Conservation (phyloP, 1,139 yeast genomes). For the Geotrichum australiense region DNA sequence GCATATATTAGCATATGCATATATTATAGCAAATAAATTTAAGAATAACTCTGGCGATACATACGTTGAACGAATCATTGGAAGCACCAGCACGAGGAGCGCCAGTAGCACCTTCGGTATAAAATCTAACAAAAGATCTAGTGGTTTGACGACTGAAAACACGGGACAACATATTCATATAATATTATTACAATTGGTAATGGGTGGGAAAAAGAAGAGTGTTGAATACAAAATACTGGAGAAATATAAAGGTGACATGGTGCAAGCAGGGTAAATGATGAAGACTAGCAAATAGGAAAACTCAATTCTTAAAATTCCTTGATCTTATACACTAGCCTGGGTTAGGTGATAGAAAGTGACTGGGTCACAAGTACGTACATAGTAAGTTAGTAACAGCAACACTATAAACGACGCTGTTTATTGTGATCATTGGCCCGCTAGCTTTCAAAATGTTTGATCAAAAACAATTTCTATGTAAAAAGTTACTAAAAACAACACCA, state of each 20-base stretch:
- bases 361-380: too few relatives aligned
- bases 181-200: neutral
- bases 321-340: too few relatives aligned
- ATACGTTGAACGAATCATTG: conserved; percentile 46
- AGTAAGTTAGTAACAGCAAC: too few relatives aligned
- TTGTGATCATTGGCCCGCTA: too few relatives aligned
- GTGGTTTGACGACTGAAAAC: conserved; percentile 12
- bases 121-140: conserved; percentile 37
- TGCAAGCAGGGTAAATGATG: neutral
- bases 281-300: conserved; percentile 6
- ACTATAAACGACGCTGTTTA: too few relatives aligned
- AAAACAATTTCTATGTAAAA: too few relatives aligned
- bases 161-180: conserved; percentile 14
- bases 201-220: neutral
- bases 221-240: neutral
- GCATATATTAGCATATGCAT: neutral
- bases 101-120: conserved; percentile 51
- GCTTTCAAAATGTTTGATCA: too few relatives aligned
- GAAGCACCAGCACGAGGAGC: conserved; percentile 45
- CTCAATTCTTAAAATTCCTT: too few relatives aligned
- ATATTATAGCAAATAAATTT: neutral
- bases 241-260: neutral
- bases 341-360: too few relatives aligned
- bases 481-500: too few relatives aligned
- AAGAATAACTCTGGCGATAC: too few relatives aligned